Conservation (phyloP, 2,329 filamentous ascomycete genomes). For the Sporothrix luriei region DNA sequence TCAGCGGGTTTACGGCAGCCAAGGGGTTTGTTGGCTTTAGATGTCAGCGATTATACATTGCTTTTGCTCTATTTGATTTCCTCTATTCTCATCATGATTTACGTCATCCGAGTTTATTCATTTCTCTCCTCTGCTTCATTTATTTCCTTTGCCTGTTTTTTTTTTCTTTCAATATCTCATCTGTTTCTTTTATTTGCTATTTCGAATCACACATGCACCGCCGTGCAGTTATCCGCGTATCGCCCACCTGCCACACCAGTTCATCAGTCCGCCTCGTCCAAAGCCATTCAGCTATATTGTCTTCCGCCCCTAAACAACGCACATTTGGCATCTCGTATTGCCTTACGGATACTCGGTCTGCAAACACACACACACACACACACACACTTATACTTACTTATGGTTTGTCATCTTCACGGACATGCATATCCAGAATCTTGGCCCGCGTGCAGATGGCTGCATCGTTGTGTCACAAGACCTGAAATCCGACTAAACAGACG, state of each 20-base stretch:
- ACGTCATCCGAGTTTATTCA: no score
- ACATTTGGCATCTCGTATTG: slow-evolving; percentile 11
- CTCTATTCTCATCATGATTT: background rate
- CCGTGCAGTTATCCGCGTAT: background rate
- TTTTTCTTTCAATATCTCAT: no score
- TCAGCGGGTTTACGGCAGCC: slow-evolving; percentile 1
- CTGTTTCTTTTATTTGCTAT: no score
- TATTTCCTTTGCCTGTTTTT: no score
- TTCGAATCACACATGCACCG: background rate
- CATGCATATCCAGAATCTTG: slow-evolving; percentile 2
- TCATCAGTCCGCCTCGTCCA: background rate
- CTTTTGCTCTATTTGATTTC: background rate
- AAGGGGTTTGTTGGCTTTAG: background rate
- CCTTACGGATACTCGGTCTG: background rate
- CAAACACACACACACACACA: background rate
- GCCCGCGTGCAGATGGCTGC: slow-evolving; percentile 4
- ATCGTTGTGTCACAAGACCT: slow-evolving; percentile 3
- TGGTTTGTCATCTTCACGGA: background rate
- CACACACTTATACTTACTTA: background rate
- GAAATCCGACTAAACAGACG: background rate
- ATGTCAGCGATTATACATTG: background rate
- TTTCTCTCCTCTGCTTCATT: no score
- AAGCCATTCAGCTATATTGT: background rate
- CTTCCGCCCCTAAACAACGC: background rate
- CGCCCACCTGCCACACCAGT: background rate